Conservation (phyloP, 2,329 filamentous ascomycete genomes). For the Plectosphaerella sp. region DNA sequence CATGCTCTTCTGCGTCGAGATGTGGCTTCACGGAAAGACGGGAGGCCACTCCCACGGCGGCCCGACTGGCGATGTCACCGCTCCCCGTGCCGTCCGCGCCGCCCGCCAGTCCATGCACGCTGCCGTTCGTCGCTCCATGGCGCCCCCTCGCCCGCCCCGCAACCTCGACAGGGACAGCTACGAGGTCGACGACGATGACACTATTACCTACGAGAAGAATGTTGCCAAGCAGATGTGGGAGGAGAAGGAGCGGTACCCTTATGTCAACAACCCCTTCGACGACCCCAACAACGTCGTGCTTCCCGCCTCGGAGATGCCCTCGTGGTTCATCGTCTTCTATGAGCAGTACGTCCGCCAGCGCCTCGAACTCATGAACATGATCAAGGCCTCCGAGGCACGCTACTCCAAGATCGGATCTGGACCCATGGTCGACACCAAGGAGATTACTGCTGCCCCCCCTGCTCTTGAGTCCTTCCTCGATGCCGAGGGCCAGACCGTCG, state of each 20-base stretch:
- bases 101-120: conserved; percentile 1
- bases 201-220: conserved; percentile 32
- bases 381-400: conserved; percentile 28
- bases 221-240: conserved; percentile 34
- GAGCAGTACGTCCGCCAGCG: conserved; percentile 59
- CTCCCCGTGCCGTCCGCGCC: neutral
- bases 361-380: conserved; percentile 52
- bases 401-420: neutral
- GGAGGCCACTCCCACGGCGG: conserved; percentile 57
- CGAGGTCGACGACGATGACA: conserved; percentile 22
- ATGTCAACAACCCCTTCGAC: conserved; percentile 14
- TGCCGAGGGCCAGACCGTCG: conserved; percentile 37
- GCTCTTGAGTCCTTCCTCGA: conserved; percentile 33
- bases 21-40: conserved; percentile 56
- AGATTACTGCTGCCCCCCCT: conserved; percentile 21
- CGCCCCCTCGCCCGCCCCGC: conserved; percentile 25
- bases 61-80: conserved; percentile 34
- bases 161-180: conserved; percentile 22
- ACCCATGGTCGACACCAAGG: conserved; percentile 18
- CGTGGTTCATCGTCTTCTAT: conserved; percentile 60
- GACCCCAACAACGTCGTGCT: conserved; percentile 21
- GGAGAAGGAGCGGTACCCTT: conserved; percentile 21
- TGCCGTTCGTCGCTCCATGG: conserved; percentile 8
- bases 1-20: conserved; percentile 56
- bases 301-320: conserved; percentile 46